Evolutionary conservation across 2,329 filamentous ascomycete genomes (phyloP).

Genomic region (Lecanosticta acicola): DNA sequence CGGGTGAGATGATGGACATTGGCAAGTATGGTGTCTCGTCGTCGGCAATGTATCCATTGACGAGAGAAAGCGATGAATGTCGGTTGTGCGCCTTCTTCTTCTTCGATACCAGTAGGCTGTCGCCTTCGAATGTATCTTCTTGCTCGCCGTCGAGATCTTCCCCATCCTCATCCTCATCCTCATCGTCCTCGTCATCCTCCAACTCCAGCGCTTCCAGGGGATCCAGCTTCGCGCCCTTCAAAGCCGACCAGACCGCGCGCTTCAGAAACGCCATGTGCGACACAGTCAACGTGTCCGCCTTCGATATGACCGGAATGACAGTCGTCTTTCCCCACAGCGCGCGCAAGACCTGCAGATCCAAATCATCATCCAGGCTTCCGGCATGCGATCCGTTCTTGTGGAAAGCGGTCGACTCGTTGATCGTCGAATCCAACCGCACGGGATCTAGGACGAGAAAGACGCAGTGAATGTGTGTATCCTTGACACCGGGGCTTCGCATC

Average conservation of each 20-base stretch:
- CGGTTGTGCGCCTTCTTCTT: slow-evolving; percentile 31
- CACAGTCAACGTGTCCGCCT: slow-evolving; percentile 93
- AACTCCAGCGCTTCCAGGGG: slow-evolving; percentile 80
- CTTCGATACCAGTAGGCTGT: slow-evolving; percentile 26
- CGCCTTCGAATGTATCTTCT: slow-evolving; percentile 20
- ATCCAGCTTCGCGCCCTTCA: slow-evolving; percentile 81
- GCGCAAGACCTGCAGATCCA: slow-evolving; percentile 85
- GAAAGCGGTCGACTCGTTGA: slow-evolving; percentile 13
- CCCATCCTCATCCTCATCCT: slow-evolving; percentile 44
- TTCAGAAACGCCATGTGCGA: slow-evolving; percentile 91
- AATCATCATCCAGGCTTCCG: slow-evolving; percentile 64
- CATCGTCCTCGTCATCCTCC: slow-evolving; percentile 62
- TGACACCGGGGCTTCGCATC: slow-evolving; percentile 80
- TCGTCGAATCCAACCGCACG: slow-evolving; percentile 69
- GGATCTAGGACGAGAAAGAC: slow-evolving; percentile 91
- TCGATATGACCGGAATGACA: slow-evolving; percentile 90
- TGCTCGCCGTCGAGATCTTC: slow-evolving; percentile 27
- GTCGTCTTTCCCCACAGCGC: slow-evolving; percentile 89
- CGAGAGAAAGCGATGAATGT: slow-evolving; percentile 36
- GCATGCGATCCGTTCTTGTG: slow-evolving; percentile 14
- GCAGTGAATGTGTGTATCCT: slow-evolving; percentile 96
- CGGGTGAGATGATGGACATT: slow-evolving; percentile 88
- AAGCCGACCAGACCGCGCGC: slow-evolving; percentile 79
- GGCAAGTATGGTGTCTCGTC: slow-evolving; percentile 64
- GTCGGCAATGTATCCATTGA: slow-evolving; percentile 27